phyloP scores from a whole-genome alignment of 208 protist species.

The Trypanosoma grayi region DNA sequence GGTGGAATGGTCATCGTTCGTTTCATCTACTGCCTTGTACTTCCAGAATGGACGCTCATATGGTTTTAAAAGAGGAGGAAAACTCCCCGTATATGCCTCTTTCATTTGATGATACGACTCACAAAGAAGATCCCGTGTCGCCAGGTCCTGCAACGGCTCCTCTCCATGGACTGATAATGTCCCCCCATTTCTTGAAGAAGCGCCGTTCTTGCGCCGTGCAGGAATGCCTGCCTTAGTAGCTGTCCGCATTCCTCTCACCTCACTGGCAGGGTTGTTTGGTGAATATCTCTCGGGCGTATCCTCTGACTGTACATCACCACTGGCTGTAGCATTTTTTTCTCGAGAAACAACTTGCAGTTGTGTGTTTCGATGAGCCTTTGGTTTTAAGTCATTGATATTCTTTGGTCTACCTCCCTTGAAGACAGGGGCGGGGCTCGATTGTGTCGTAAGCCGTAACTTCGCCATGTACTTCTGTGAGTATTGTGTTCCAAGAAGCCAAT shows the following conservation, averaged over 20 bases:
- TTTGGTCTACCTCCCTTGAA: background rate
- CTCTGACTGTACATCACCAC: background rate
- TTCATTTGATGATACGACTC: slow-evolving; percentile 34
- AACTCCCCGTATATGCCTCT: slow-evolving; percentile 13
- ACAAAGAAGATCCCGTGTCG: slow-evolving; percentile 16
- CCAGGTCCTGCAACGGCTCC: background rate
- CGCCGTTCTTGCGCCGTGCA: background rate
- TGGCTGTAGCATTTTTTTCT: background rate
- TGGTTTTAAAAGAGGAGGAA: slow-evolving; percentile 38
- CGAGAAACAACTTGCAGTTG: background rate
- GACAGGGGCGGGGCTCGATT: slow-evolving; percentile 1
- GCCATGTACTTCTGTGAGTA: slow-evolving; percentile 23
- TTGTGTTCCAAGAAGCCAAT: slow-evolving; percentile 28
- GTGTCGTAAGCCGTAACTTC: slow-evolving; percentile 3
- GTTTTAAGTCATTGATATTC: too few relatives aligned
- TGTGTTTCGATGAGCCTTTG: background rate
- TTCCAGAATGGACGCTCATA: slow-evolving; percentile 25
- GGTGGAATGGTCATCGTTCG: background rate
- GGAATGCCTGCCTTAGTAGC: background rate
- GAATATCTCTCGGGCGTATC: background rate
- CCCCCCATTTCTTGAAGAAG: background rate
- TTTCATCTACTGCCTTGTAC: slow-evolving; percentile 7
- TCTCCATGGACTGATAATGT: background rate
- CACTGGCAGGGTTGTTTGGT: background rate
- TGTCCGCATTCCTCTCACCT: background rate